Conservation (phyloP, 345 rosid species). For the Rhodamnia rubescens region DNA sequence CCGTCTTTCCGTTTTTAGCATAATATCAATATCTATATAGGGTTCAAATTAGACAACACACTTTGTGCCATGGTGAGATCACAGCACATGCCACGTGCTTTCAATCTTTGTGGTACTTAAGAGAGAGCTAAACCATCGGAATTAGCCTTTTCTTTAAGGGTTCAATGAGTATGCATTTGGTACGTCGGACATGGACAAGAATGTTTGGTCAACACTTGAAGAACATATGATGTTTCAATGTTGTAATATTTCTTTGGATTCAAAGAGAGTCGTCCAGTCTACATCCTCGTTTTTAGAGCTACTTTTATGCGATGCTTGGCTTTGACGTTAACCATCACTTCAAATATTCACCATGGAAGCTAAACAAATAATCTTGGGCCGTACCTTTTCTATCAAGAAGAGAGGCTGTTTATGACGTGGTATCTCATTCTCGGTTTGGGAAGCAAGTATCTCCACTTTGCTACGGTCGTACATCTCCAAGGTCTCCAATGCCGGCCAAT, state of each 20-base stretch:
- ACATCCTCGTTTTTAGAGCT: not conserved
- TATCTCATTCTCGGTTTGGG: accelerated
- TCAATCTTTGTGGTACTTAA: no score
- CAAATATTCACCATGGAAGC: not conserved
- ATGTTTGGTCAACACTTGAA: no score
- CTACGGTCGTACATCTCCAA: not conserved
- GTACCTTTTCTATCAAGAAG: not conserved
- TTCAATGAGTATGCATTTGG: no score
- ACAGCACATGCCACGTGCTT: no score
- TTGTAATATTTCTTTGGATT: not conserved
- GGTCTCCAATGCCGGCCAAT: accelerated
- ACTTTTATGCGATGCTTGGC: not conserved
- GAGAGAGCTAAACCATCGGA: no score
- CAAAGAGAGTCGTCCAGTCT: not conserved
- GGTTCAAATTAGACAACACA: no score
- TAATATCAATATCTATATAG: no score
- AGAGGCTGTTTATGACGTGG: not conserved
- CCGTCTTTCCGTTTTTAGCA: no score
- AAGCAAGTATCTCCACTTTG: not conserved
- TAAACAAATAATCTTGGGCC: not conserved
- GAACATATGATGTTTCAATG: not conserved
- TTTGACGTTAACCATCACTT: not conserved
- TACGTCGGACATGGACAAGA: no score
- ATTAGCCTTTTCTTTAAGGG: no score
- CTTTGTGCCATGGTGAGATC: no score